Evolutionary conservation across 208 protist species (phyloP).

Genomic region (Wallacemonas rigidus): DNA sequence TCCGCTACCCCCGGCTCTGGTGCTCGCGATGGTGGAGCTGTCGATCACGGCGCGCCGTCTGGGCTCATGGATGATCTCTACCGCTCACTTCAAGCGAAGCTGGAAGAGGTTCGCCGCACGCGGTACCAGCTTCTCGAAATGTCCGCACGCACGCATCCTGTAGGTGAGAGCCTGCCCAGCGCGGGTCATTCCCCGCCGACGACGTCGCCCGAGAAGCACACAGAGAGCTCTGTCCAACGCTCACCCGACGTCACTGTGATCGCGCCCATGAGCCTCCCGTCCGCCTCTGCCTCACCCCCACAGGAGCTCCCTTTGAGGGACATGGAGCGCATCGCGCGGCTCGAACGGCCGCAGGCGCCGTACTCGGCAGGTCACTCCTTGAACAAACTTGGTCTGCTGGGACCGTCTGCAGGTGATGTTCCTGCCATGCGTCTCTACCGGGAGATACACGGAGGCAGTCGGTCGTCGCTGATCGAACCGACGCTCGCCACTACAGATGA

Average conservation of each 20-base stretch:
- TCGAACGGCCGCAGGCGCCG: slow-evolving; percentile 8
- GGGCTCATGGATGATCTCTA: not conserved
- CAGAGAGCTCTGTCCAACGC: too few species aligned
- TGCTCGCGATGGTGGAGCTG: too few species aligned
- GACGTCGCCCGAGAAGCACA: too few species aligned
- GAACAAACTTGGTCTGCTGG: slow-evolving; percentile 29
- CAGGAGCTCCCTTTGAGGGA: not conserved
- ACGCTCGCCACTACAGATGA: not conserved
- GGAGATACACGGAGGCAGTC: slow-evolving; percentile 38
- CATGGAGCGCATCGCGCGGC: not conserved
- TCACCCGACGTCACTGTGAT: too few species aligned
- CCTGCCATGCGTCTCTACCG: slow-evolving; percentile 44
- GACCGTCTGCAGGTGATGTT: slow-evolving; percentile 30
- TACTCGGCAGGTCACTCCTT: slow-evolving; percentile 2
- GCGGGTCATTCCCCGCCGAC: too few species aligned
- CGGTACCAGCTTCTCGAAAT: not conserved
- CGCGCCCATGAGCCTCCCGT: not conserved
- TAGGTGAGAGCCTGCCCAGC: too few species aligned
- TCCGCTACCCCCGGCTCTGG: too few species aligned
- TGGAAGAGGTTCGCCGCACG: slow-evolving; percentile 1
- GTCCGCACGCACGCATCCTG: not conserved
- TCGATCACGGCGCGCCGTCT: too few species aligned
- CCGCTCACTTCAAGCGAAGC: not conserved
- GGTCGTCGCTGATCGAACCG: not conserved
- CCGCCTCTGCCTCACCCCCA: not conserved